phyloP scores from a whole-genome alignment of 768 basidiomycete species.

The Suillus americanus region DNA sequence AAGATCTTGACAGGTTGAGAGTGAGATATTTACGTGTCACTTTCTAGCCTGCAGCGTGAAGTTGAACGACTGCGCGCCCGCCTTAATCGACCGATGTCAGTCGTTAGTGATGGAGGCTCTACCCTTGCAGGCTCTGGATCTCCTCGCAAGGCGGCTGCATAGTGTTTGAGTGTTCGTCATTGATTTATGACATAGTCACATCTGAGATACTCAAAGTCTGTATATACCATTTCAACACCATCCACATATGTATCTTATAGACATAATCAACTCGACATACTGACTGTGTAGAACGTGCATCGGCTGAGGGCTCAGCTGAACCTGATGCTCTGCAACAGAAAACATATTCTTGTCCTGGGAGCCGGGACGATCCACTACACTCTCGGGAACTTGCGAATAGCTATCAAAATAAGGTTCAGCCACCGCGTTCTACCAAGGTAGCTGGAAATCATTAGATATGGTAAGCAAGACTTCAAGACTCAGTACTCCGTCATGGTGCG shows the following conservation, averaged over 20 bases:
- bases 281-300: background rate
- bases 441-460: conserved; percentile 1
- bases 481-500: conserved; percentile 28
- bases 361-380: background rate
- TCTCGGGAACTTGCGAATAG: conserved; percentile 26
- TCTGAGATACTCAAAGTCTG: background rate
- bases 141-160: conserved; percentile 28
- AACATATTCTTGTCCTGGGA: background rate
- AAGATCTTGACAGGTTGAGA: background rate
- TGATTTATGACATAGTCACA: conserved; percentile 3
- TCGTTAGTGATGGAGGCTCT: conserved; percentile 22
- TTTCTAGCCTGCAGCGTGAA: conserved; percentile 57
- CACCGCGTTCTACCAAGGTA: conserved; percentile 13
- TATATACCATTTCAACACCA: background rate
- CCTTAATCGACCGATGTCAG: conserved; percentile 54
- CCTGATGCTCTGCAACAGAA: background rate
- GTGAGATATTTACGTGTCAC: background rate
- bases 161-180: background rate
- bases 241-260: background rate
- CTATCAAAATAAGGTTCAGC: conserved; percentile 35
- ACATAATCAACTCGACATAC: background rate
- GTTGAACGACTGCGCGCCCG: conserved; percentile 68
- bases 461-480: conserved; percentile 12
- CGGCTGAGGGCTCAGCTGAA: background rate
- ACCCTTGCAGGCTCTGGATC: conserved; percentile 18